phyloP scores from a whole-genome alignment of 1,139 yeast genomes.

The Geotrichum bryndzae region DNA sequence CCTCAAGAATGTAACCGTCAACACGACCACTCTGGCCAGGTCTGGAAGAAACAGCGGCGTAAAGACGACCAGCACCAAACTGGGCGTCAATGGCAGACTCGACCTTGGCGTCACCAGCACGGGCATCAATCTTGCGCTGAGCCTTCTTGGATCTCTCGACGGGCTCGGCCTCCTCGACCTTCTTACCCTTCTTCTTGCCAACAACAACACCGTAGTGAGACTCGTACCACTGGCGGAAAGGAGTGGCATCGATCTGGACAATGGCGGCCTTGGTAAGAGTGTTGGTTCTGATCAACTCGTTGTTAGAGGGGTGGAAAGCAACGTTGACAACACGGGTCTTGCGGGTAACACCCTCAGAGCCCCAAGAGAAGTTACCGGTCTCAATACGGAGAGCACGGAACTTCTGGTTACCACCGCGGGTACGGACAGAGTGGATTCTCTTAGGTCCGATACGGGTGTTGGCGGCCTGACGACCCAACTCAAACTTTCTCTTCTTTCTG shows the following conservation, averaged over 20 bases:
- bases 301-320: slow-evolving; percentile 98
- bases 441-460: slow-evolving; percentile 98
- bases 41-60: slow-evolving; percentile 98
- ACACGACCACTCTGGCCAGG: slow-evolving; percentile 99
- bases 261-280: slow-evolving; percentile 98
- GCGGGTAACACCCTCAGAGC: slow-evolving; percentile 96
- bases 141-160: slow-evolving; percentile 70
- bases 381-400: slow-evolving; percentile 99
- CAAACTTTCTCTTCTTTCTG: slow-evolving; percentile 99
- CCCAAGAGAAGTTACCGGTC: slow-evolving; percentile 99
- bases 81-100: slow-evolving; percentile 91
- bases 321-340: slow-evolving; percentile 98
- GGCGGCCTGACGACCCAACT: slow-evolving; percentile 99
- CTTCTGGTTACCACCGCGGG: slow-evolving; percentile 99
- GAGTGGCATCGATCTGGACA: slow-evolving; percentile 99
- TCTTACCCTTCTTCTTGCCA: slow-evolving; percentile 58
- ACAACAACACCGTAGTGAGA: slow-evolving; percentile 92
- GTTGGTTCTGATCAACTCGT: slow-evolving; percentile 99
- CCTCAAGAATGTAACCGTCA: slow-evolving; percentile 99
- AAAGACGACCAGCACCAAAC: slow-evolving; percentile 70
- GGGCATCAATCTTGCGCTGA: slow-evolving; percentile 86
- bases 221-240: slow-evolving; percentile 99
- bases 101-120: slow-evolving; percentile 78
- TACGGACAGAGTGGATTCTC: slow-evolving; percentile 98
- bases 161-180: slow-evolving; percentile 35